phyloP scores from a whole-genome alignment of 2,329 filamentous ascomycete genomes.

The Diaporthe humulicola region DNA sequence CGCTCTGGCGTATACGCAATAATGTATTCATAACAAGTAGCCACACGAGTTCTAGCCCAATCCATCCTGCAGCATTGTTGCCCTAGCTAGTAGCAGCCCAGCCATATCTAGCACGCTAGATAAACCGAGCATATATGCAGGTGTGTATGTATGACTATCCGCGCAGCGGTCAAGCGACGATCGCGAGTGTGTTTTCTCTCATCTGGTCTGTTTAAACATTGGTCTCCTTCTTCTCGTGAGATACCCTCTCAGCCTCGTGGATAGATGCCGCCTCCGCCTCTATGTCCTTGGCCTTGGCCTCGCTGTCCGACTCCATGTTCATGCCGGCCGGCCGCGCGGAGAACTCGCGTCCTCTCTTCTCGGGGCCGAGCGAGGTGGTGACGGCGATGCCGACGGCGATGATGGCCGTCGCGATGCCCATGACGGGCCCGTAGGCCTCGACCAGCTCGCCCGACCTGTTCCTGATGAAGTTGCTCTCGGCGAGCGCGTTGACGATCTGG shows the following conservation, averaged over 20 bases:
- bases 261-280: conserved; percentile 26
- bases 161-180: background rate
- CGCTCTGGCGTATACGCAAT: background rate
- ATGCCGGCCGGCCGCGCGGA: conserved; percentile 69
- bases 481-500: conserved; percentile 82
- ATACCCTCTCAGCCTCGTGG: conserved; percentile 26
- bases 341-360: conserved; percentile 80
- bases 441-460: conserved; percentile 67
- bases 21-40: background rate
- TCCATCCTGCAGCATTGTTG: background rate
- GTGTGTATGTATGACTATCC: background rate
- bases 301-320: conserved; percentile 47
- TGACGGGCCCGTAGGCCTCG: conserved; percentile 80
- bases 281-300: conserved; percentile 40
- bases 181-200: background rate
- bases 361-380: conserved; percentile 78
- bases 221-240: conserved; percentile 29
- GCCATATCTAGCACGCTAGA: background rate
- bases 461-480: conserved; percentile 72
- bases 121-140: background rate
- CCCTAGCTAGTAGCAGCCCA: background rate
- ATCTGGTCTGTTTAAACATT: background rate
- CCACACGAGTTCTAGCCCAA: background rate
- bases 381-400: conserved; percentile 78
- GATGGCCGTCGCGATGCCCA: conserved; percentile 83